phyloP scores from a whole-genome alignment of 768 basidiomycete genomes.

The Xerocomellus dryophilus region DNA sequence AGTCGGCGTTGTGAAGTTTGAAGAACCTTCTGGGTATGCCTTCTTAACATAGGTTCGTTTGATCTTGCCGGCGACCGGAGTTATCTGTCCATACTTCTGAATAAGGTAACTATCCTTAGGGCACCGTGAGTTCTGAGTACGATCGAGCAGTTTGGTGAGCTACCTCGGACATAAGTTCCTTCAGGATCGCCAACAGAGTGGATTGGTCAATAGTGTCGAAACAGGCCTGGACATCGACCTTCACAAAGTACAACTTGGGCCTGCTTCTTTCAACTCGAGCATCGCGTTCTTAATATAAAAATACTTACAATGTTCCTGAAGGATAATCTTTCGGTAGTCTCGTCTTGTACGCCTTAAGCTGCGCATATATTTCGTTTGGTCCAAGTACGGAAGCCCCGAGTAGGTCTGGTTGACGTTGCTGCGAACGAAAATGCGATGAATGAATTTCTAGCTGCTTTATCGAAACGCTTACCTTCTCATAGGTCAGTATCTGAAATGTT shows the following conservation, averaged over 20 bases:
- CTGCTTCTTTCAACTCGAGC: conserved; percentile 37
- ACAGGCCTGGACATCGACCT: conserved; percentile 93
- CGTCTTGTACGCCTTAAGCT: conserved; percentile 68
- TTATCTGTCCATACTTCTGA: conserved; percentile 67
- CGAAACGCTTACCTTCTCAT: conserved; percentile 64
- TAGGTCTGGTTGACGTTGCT: conserved; percentile 61
- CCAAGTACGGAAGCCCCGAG: conserved; percentile 84
- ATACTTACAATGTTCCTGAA: conserved; percentile 51
- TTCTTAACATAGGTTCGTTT: conserved; percentile 55
- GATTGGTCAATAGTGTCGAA: conserved; percentile 95
- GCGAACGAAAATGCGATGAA: neutral
- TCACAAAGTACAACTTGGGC: conserved; percentile 91
- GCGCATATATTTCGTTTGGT: conserved; percentile 75
- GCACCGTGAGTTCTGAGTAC: neutral
- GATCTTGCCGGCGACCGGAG: conserved; percentile 51
- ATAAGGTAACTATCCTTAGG: conserved; percentile 68
- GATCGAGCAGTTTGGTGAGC: neutral
- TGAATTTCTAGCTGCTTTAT: neutral
- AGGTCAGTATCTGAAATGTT: conserved; percentile 83
- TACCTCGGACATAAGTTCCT: conserved; percentile 71
- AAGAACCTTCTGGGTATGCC: conserved; percentile 64
- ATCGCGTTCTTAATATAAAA: neutral
- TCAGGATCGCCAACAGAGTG: conserved; percentile 75
- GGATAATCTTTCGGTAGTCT: conserved; percentile 37
- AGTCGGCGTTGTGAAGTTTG: neutral